A percentile compares a stretch with the other conserved stretches of the same genome.
phyloP scores from a whole-genome alignment of 129 eudicot genomes.

The Cynara cardunculus region DNA sequence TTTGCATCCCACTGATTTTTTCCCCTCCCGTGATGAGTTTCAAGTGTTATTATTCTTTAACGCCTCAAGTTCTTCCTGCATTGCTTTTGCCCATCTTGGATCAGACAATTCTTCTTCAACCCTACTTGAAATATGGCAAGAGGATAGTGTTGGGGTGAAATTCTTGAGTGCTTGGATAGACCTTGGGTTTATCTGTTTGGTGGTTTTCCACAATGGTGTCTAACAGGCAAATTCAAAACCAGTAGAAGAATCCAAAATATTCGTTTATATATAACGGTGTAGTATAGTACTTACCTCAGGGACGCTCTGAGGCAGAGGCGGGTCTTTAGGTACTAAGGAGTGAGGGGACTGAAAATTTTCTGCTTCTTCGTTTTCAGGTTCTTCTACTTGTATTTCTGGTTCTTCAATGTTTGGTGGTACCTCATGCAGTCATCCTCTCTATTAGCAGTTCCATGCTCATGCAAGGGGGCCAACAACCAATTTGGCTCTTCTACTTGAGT shows the following conservation, averaged over 20 bases:
- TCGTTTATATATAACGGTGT: neutral
- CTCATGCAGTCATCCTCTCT: neutral
- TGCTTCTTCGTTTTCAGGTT: too few relatives aligned
- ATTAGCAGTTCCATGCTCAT: neutral
- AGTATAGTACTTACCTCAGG: neutral
- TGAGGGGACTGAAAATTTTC: too few relatives aligned
- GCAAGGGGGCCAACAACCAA: neutral
- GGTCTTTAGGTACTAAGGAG: too few relatives aligned
- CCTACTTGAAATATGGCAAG: neutral
- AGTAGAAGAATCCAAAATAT: too few relatives aligned
- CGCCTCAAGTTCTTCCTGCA: conserved; percentile 9
- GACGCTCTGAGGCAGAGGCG: neutral
- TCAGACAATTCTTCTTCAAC: neutral
- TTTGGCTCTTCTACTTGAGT: neutral
- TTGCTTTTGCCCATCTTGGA: conserved; percentile 16
- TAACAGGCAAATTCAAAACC: neutral
- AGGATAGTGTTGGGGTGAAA: neutral
- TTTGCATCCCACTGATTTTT: conserved; percentile 2
- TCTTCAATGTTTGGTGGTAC: too few relatives aligned
- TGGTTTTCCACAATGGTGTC: neutral
- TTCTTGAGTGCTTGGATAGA: neutral
- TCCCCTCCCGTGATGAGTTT: neutral
- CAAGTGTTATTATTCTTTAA: conserved; percentile 3
- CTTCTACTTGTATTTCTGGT: too few relatives aligned
- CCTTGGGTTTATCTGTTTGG: neutral